Conservation (phyloP, 2,329 filamentous ascomycete genomes). For the Chalaropsis ovoidea region DNA sequence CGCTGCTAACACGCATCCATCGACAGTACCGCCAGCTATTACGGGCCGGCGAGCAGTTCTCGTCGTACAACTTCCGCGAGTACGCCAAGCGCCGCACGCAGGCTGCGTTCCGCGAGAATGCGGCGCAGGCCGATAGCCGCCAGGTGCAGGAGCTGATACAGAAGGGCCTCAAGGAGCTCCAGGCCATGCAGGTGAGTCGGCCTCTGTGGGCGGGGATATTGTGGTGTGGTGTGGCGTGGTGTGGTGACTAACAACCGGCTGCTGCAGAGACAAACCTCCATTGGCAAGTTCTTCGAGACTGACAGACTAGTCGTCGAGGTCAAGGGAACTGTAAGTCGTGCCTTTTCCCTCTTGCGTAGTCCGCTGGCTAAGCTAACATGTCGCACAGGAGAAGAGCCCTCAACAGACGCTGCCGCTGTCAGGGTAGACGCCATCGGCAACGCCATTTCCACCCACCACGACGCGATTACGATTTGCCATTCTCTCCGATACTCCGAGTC, state of each 20-base stretch:
- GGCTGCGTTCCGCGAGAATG: constrained; percentile 81
- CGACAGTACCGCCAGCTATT: constrained; percentile 80
- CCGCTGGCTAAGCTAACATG: constrained; percentile 11
- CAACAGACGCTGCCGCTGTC: constrained; percentile 20
- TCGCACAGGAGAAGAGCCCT: constrained; percentile 18
- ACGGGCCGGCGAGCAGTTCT: constrained; percentile 75
- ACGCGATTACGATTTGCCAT: neutral
- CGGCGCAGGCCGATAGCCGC: constrained; percentile 59
- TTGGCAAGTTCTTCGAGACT: constrained; percentile 90
- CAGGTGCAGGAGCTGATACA: constrained; percentile 81
- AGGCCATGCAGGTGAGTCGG: constrained; percentile 69
- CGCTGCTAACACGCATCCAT: neutral
- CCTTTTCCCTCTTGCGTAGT: neutral
- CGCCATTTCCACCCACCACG: neutral
- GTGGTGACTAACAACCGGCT: constrained; percentile 1
- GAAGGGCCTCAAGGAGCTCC: constrained; percentile 74
- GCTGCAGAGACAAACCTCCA: constrained; percentile 77
- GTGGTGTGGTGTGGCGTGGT: neutral
- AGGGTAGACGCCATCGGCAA: neutral
- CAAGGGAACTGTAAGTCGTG: constrained; percentile 22
- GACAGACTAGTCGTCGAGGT: constrained; percentile 81
- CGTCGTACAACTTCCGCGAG: constrained; percentile 94
- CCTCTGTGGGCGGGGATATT: too few relatives aligned
- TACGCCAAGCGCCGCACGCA: constrained; percentile 84
- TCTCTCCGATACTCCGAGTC: constrained; percentile 15